Evolutionary conservation across 176 grass and related monocot species (phyloP), one percentile per base, ranked within the genome.

Genomic region (Triticum aestivum): DNA sequence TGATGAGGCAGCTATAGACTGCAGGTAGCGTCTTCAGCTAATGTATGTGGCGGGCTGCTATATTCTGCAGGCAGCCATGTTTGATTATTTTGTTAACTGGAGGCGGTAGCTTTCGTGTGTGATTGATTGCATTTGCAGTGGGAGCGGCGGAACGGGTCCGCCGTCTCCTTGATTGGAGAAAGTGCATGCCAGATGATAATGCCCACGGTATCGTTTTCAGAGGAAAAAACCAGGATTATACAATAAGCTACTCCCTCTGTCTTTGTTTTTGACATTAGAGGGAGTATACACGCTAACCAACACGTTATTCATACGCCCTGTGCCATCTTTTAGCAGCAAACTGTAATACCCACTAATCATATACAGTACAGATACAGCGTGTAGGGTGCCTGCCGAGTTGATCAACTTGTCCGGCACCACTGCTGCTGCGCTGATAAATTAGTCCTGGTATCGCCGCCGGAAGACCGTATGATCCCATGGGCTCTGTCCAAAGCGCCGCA

Each of bases 61-160:
- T 52, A 52, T 52, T 52, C 49, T 42, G 39, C 51, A 59, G 54
- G 54, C 54, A 21, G 54, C 18, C 18, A 59, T 21, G 7, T 59
- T 59, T 59, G 18, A 59, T 59, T 42, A 42, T 9, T 42, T 17
- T 17, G 23, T 51, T 49, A 75, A 75, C n/a, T 15, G 54, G 52
- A 64, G 6, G 65, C 32, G 4, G 73, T 83, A 62, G 74, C 84
- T 87, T 73, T 90, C 89, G 33, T 17, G 6, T 5, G 54, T 33
- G 83, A 52, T 78, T 11, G 79, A 21, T 79, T 83, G 30, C 69
- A 15, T 15, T 68, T 81, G 45, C 58, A 35, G 89, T 8, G 18
- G 66, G 58, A 44, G 79, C 80, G 38, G 65, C 84, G 74, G 89
- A 90, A 79, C 34, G 74, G 58, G 74, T 79, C 84, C 17, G 79